A percentile compares a stretch with the other conserved stretches of the same genome.
These are phyloP conservation scores for Candida sanyiensis DNA, from an alignment of 805 yeast genomes.

Conservation along the genomic window DNA sequence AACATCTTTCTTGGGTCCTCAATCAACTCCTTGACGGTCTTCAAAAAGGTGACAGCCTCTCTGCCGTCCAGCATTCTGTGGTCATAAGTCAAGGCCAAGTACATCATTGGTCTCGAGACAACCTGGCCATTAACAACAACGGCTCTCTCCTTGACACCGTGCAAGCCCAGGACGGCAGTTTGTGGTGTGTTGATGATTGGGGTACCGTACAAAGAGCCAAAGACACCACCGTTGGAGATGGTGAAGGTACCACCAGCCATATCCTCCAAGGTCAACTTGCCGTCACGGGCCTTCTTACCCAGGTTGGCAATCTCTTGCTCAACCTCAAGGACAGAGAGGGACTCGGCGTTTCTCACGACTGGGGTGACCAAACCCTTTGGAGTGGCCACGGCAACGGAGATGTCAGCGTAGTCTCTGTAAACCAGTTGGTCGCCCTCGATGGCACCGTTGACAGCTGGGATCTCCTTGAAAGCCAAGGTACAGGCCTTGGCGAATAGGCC, in stretches of 20 bases:
- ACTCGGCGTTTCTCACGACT: conserved; percentile 94
- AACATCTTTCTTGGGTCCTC: conserved; percentile 99
- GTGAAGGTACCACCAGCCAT: conserved; percentile 99
- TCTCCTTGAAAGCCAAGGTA: conserved; percentile 86
- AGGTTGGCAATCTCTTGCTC: conserved; percentile 79
- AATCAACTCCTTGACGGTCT: conserved; percentile 90
- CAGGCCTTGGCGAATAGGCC: conserved; percentile 95
- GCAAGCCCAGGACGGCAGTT: conserved; percentile 95
- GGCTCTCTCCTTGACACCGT: conserved; percentile 96
- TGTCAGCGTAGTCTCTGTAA: conserved; percentile 93
- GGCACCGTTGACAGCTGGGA: conserved; percentile 93
- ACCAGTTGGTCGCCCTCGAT: conserved; percentile 93
- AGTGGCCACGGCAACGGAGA: conserved; percentile 96
- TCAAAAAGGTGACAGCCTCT: conserved; percentile 97
- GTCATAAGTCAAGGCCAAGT: conserved; percentile 95
- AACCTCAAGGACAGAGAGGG: conserved; percentile 78
- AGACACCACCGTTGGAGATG: conserved; percentile 98
- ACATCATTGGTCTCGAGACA: conserved; percentile 99
- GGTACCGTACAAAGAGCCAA: conserved; percentile 95
- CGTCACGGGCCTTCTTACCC: conserved; percentile 94
- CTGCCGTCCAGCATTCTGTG: conserved; percentile 98
- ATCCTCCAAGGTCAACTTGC: conserved; percentile 92
- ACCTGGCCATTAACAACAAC: conserved; percentile 94
- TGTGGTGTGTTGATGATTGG: conserved; percentile 98
- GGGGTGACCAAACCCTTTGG: conserved; percentile 99